A percentile compares a stretch with the other conserved stretches of the same genome.
Evolutionary conservation across 1,139 yeast genomes (phyloP).

Genomic region (Yamadazyma blattariae): DNA sequence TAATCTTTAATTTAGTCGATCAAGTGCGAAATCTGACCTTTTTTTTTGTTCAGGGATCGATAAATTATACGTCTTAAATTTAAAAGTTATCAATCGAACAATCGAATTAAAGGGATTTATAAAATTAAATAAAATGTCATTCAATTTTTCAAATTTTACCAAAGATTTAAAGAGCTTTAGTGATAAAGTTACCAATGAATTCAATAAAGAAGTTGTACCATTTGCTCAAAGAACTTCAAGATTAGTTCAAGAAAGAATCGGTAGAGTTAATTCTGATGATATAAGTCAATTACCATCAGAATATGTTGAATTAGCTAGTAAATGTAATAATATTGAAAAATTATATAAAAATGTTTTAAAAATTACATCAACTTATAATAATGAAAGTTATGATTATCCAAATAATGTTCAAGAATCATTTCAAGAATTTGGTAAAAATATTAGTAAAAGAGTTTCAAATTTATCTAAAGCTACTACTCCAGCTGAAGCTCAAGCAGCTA

Average conservation of each 20-base stretch:
- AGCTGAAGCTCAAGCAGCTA: slow-evolving; percentile 78
- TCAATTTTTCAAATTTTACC: slow-evolving; percentile 42
- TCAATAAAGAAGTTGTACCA: slow-evolving; percentile 50
- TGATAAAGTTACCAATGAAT: slow-evolving; percentile 38
- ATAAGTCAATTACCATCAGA: slow-evolving; percentile 81
- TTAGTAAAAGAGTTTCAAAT: slow-evolving; percentile 64
- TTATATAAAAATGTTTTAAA: slow-evolving; percentile 72
- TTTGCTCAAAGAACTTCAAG: slow-evolving; percentile 82
- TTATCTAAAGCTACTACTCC: slow-evolving; percentile 76
- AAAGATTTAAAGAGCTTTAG: slow-evolving; percentile 40
- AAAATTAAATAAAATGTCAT: too few relatives aligned
- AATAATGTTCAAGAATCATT: slow-evolving; percentile 71
- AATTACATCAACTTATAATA: slow-evolving; percentile 69
- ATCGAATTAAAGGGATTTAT: too few relatives aligned
- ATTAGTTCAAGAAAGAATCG: slow-evolving; percentile 74
- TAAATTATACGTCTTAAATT: too few relatives aligned
- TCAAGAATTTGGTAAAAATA: slow-evolving; percentile 67
- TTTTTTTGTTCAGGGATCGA: too few relatives aligned
- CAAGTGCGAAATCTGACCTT: too few relatives aligned
- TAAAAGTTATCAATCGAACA: too few relatives aligned
- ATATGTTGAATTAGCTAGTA: slow-evolving; percentile 69
- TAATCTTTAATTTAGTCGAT: too few relatives aligned
- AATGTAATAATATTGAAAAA: slow-evolving; percentile 70
- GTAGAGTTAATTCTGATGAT: slow-evolving; percentile 68
- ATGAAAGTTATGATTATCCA: slow-evolving; percentile 87